phyloP scores from a whole-genome alignment of 2,329 filamentous ascomycete species.

The Sordariomycetes sp. region DNA sequence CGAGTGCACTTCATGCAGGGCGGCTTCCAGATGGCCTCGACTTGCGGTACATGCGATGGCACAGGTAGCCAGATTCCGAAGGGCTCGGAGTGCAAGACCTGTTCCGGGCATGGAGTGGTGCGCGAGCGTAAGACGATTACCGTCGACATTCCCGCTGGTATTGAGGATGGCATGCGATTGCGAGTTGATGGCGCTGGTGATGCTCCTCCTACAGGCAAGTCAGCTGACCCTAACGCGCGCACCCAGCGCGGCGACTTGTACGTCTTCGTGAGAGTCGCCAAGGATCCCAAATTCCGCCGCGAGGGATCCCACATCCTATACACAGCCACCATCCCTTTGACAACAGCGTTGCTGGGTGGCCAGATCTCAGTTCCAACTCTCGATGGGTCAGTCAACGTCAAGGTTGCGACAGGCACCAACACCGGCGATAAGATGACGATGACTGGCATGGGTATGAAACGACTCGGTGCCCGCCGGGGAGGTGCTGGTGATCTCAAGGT shows the following conservation, averaged over 20 bases:
- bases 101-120: conserved; percentile 74
- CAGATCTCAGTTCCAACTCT: conserved; percentile 85
- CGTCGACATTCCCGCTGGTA: conserved; percentile 87
- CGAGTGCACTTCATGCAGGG: conserved; percentile 83
- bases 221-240: conserved; percentile 51
- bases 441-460: conserved; percentile 88
- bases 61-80: conserved; percentile 67
- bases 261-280: conserved; percentile 80
- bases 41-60: conserved; percentile 74
- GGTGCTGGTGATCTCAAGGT: conserved; percentile 77
- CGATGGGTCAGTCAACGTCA: conserved; percentile 82
- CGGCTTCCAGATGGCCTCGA: conserved; percentile 92
- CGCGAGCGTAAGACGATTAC: conserved; percentile 75
- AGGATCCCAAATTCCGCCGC: conserved; percentile 83
- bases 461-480: conserved; percentile 58
- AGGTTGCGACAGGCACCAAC: conserved; percentile 81
- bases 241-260: conserved; percentile 81
- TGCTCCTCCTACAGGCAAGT: conserved; percentile 66
- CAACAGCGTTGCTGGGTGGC: conserved; percentile 85
- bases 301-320: conserved; percentile 86
- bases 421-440: conserved; percentile 90
- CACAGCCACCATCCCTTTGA: conserved; percentile 83
- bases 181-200: conserved; percentile 82
- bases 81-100: conserved; percentile 72
- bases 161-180: conserved; percentile 93